These are phyloP conservation scores for Hypericum androsaemum DNA, from an alignment of 345 rosid genomes.

Conservation along the genomic window DNA sequence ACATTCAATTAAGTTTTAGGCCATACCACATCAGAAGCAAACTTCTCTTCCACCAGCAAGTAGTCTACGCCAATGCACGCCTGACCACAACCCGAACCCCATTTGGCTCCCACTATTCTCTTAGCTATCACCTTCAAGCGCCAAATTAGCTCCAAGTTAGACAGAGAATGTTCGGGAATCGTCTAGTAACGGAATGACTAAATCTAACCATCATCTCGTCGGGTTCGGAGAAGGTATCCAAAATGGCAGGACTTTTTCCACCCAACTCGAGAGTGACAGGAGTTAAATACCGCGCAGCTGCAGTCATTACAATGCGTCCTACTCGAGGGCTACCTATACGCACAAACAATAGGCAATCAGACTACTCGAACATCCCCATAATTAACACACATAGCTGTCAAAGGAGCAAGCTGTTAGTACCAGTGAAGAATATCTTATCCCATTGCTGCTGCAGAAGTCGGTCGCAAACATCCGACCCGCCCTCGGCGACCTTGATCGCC, in stretches of 20 bases:
- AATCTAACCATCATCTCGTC: constrained; percentile 39
- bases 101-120: constrained; percentile 75
- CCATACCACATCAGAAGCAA: constrained; percentile 45
- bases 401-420: constrained; percentile 18
- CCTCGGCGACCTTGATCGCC: constrained; percentile 63
- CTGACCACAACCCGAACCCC: constrained; percentile 79
- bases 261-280: constrained; percentile 89
- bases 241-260: constrained; percentile 68
- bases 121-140: constrained; percentile 35
- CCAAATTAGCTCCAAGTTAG: background rate
- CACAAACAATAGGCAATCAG: background rate
- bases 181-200: background rate
- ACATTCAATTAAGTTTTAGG: background rate
- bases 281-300: constrained; percentile 75
- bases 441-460: constrained; percentile 54
- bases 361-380: background rate
- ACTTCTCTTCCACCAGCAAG: constrained; percentile 52
- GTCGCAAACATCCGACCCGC: constrained; percentile 48
- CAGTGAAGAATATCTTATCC: constrained; percentile 94
- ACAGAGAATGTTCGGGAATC: background rate
- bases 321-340: constrained; percentile 57
- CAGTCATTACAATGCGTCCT: constrained; percentile 57
- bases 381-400: background rate
- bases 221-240: constrained; percentile 40
- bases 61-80: constrained; percentile 72